A percentile compares a stretch with the other conserved stretches of the same genome.
These are phyloP conservation scores for Candida xyloterini DNA, from an alignment of 805 yeast species.

Conservation along the genomic window DNA sequence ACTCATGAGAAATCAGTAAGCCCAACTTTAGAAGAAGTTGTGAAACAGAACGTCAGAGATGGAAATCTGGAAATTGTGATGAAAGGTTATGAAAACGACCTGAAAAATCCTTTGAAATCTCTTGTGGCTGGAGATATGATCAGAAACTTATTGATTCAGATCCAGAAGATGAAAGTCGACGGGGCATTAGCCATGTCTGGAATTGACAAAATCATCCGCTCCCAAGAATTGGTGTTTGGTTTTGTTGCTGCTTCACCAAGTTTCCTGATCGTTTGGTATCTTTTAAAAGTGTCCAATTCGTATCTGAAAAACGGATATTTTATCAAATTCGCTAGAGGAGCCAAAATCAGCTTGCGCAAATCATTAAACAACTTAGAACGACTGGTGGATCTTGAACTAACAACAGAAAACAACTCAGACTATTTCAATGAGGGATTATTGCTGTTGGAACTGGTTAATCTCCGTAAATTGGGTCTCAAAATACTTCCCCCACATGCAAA, in stretches of 20 bases:
- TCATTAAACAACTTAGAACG: slow-evolving; percentile 45
- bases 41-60: slow-evolving; percentile 50
- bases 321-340: slow-evolving; percentile 31
- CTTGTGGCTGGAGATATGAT: slow-evolving; percentile 66
- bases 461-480: slow-evolving; percentile 47
- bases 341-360: slow-evolving; percentile 38
- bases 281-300: slow-evolving; percentile 30
- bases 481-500: slow-evolving; percentile 50
- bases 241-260: slow-evolving; percentile 87
- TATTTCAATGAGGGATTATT: slow-evolving; percentile 55
- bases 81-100: slow-evolving; percentile 74
- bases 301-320: slow-evolving; percentile 39
- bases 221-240: slow-evolving; percentile 94
- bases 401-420: slow-evolving; percentile 23
- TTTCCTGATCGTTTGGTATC: slow-evolving; percentile 51
- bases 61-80: slow-evolving; percentile 82
- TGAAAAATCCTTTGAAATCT: slow-evolving; percentile 65
- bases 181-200: slow-evolving; percentile 88
- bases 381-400: slow-evolving; percentile 19
- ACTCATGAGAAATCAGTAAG: slow-evolving; percentile 9
- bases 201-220: slow-evolving; percentile 81
- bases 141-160: slow-evolving; percentile 77
- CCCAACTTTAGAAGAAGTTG: slow-evolving; percentile 20
- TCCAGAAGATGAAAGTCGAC: slow-evolving; percentile 96
- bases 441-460: slow-evolving; percentile 60